Conservation (phyloP, 2,329 filamentous ascomycete species). For the Chaetothyriales sp. region DNA sequence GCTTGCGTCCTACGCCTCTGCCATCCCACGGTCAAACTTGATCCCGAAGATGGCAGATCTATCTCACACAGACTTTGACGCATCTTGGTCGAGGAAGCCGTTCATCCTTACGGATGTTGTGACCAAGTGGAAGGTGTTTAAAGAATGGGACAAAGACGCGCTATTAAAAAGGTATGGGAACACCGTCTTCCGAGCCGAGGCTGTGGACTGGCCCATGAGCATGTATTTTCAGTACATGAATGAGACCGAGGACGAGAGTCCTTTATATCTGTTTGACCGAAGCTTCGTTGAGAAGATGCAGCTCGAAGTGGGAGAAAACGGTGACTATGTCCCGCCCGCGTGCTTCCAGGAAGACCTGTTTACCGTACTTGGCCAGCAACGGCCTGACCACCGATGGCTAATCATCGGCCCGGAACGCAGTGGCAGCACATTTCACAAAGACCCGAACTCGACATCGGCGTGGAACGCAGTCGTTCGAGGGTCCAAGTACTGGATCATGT, state of each 20-base stretch:
- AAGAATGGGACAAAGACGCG: constrained; percentile 55
- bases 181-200: constrained; percentile 70
- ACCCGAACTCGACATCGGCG: constrained; percentile 54
- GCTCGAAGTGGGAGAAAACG: constrained; percentile 39
- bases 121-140: constrained; percentile 63
- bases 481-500: constrained; percentile 98
- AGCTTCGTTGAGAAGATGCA: constrained; percentile 75
- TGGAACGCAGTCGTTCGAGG: constrained; percentile 91
- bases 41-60: constrained; percentile 58
- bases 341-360: constrained; percentile 85
- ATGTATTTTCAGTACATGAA: constrained; percentile 72
- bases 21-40: constrained; percentile 58
- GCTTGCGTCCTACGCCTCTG: constrained; percentile 48
- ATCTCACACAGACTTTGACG: constrained; percentile 56
- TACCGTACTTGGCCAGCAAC: constrained; percentile 56
- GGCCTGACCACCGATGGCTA: constrained; percentile 82
- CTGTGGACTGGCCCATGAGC: constrained; percentile 78
- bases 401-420: constrained; percentile 78
- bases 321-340: constrained; percentile 61
- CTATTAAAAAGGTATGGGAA: constrained; percentile 50
- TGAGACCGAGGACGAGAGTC: constrained; percentile 68
- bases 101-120: constrained; percentile 79
- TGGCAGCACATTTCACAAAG: constrained; percentile 89
- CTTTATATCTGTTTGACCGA: constrained; percentile 82
- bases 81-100: constrained; percentile 60